Evolutionary conservation across 495 filamentous ascomycete genomes (phyloP).

Genomic region (Penicillium atrosanguineum): DNA sequence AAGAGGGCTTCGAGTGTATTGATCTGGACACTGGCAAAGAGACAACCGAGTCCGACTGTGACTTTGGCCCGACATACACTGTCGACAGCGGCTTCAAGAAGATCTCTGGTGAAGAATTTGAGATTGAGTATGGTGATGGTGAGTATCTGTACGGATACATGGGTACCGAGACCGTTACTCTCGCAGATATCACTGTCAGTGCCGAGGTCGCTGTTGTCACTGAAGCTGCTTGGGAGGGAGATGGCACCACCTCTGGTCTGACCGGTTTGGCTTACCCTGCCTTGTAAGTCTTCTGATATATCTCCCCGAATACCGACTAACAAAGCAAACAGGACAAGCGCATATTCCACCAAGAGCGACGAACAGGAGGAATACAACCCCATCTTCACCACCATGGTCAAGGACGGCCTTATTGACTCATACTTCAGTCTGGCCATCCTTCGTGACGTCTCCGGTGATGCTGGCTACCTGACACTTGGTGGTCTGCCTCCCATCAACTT

Average conservation of each 20-base stretch:
- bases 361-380: conserved; percentile 47
- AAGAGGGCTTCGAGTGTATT: conserved; percentile 47
- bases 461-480: conserved; percentile 50
- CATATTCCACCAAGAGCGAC: conserved; percentile 28
- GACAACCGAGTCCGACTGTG: conserved; percentile 36
- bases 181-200: conserved; percentile 51
- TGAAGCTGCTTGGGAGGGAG: conserved; percentile 45
- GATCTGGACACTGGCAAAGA: conserved; percentile 21
- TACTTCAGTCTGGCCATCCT: conserved; percentile 48
- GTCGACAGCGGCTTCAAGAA: conserved; percentile 31
- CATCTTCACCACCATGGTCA: conserved; percentile 56
- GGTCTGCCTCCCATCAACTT: conserved; percentile 44
- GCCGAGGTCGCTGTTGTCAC: conserved; percentile 53
- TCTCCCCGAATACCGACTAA: neutral
- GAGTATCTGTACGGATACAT: conserved; percentile 48
- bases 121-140: conserved; percentile 58
- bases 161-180: conserved; percentile 50
- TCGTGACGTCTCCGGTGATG: conserved; percentile 24
- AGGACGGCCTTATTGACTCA: conserved; percentile 47
- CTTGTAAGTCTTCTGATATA: conserved; percentile 18
- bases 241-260: conserved; percentile 44
- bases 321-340: conserved; percentile 32
- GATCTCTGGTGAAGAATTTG: conserved; percentile 51
- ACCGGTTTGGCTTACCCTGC: conserved; percentile 57
- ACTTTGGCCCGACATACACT: conserved; percentile 47